phyloP scores from a whole-genome alignment of 441 rosid species.

The California macrophylla region DNA sequence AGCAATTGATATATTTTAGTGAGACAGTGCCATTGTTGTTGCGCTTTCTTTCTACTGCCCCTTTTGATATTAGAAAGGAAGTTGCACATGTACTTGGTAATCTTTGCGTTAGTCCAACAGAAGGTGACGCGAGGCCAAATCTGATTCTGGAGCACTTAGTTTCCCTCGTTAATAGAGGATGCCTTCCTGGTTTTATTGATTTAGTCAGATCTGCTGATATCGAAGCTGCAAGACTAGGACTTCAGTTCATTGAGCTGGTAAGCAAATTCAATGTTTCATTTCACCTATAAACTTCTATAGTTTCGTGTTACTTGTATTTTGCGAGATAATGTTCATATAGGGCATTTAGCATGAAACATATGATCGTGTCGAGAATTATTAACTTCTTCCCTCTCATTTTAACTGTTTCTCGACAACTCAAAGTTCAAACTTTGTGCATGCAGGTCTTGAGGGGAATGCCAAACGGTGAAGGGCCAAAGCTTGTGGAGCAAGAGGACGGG shows the following conservation, averaged over 20 bases:
- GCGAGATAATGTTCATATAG: not conserved
- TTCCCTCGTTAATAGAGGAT: conserved; percentile 62
- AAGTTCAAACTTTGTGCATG: conserved; percentile 10
- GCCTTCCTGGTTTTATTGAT: conserved; percentile 71
- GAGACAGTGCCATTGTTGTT: conserved; percentile 59
- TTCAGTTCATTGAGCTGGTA: conserved; percentile 93
- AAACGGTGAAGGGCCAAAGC: conserved; percentile 65
- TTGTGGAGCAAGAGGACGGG: conserved; percentile 87
- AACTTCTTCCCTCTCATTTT: not conserved
- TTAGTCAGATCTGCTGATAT: conserved; percentile 71
- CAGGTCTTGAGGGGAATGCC: conserved; percentile 94
- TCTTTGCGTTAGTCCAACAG: conserved; percentile 71
- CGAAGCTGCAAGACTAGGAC: conserved; percentile 84
- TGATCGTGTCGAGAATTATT: not conserved
- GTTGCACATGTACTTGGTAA: conserved; percentile 85
- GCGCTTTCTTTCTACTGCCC: conserved; percentile 61
- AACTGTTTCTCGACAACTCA: not conserved
- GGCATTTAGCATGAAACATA: not conserved
- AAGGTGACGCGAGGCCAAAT: conserved; percentile 49
- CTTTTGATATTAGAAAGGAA: conserved; percentile 82
- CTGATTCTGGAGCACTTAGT: conserved; percentile 63
- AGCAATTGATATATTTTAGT: conserved; percentile 54
- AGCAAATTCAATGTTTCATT: conserved; percentile 25
- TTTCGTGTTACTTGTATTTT: not conserved
- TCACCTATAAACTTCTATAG: not conserved